Conservation (phyloP, 2,329 filamentous ascomycete genomes). For the Talaromyces sp. region DNA sequence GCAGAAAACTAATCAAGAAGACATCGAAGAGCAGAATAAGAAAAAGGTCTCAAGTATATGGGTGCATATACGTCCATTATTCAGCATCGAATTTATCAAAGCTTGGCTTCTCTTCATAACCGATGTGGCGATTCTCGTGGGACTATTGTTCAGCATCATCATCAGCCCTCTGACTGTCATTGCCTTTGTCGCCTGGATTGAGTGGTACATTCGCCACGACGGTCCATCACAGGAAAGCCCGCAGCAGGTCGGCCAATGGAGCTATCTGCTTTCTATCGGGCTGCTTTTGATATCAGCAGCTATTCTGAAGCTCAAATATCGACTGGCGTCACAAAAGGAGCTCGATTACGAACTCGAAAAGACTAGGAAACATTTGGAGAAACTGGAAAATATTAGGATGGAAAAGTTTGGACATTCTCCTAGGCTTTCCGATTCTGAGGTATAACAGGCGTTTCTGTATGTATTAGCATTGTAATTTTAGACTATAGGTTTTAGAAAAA, state of each 20-base stretch:
- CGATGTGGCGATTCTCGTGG: neutral
- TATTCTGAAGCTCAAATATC: constrained; percentile 22
- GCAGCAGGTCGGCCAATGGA: constrained; percentile 29
- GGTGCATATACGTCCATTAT: neutral
- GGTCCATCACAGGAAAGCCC: constrained; percentile 23
- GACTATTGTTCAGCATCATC: constrained; percentile 23
- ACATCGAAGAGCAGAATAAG: neutral
- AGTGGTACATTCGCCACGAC: constrained; percentile 26
- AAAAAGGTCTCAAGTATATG: neutral
- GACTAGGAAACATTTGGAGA: neutral
- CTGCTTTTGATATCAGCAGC: constrained; percentile 24
- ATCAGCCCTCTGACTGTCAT: constrained; percentile 25
- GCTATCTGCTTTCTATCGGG: constrained; percentile 21
- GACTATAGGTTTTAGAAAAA: neutral
- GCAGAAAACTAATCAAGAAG: neutral
- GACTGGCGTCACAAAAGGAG: constrained; percentile 21
- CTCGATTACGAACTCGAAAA: constrained; percentile 19
- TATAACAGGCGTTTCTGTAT: neutral
- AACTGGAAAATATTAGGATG: neutral
- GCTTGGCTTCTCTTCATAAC: neutral
- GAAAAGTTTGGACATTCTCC: neutral
- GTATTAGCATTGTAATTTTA: neutral
- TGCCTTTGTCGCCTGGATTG: constrained; percentile 29
- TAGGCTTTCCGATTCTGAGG: neutral
- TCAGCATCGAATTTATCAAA: neutral